Percentiles rank a stretch among this genome's conserved stretches.
Evolutionary conservation across 2,329 filamentous ascomycete genomes (phyloP).

Genomic region (Trichoderma hamatum): DNA sequence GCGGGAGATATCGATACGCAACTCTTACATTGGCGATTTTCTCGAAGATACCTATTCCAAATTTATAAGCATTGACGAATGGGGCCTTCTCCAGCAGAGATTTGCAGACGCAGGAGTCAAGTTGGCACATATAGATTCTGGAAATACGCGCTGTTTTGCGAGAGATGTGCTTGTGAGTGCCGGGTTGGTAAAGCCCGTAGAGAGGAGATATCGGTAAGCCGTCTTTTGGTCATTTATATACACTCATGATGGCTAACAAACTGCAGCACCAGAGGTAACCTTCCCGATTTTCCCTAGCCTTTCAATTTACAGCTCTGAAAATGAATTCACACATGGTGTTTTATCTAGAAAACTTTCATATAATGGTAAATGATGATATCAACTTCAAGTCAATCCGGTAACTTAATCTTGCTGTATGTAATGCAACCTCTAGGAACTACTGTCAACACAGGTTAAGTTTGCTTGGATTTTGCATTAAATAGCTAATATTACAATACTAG

Average conservation of each 20-base stretch:
- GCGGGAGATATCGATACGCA: constrained; percentile 13
- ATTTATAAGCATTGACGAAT: background rate
- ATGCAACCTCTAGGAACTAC: background rate
- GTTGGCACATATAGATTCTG: constrained; percentile 8
- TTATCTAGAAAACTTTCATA: background rate
- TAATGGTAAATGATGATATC: background rate
- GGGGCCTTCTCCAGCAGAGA: background rate
- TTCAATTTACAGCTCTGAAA: background rate
- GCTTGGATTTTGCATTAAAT: background rate
- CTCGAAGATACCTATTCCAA: background rate
- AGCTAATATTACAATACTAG: background rate
- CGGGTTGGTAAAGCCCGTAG: background rate
- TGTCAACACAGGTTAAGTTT: background rate
- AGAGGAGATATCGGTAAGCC: background rate
- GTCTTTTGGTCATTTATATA: background rate
- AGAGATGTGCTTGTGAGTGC: constrained; percentile 1
- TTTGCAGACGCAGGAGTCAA: background rate
- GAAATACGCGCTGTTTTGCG: constrained; percentile 4
- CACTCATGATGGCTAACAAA: background rate
- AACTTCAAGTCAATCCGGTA: background rate
- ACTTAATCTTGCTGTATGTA: background rate
- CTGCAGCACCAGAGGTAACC: background rate
- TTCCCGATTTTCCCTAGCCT: background rate
- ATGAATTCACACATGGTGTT: background rate
- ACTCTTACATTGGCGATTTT: background rate